Base-by-base conservation (phyloP, 139 green algal genomes). In the Deuterostichococcus epilithicus region DNA sequence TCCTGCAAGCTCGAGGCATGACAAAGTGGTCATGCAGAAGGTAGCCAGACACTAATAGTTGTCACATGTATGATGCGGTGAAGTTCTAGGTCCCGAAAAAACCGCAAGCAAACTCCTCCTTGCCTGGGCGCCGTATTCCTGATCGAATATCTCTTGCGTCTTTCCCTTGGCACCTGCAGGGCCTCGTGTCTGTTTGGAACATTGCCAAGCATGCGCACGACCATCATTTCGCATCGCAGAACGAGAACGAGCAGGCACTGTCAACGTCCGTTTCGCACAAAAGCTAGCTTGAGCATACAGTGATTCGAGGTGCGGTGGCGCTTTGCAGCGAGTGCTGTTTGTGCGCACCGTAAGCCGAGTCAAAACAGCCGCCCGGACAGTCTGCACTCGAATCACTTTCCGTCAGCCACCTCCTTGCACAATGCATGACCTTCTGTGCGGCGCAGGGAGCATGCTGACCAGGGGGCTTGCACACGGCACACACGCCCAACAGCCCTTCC, bases 311-410 rank as follows among this genome's bases (percentile, higher is more conserved):
- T 35, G 30, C 42, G 39, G 35, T 75, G 28, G 15, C 28, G 18
- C 71, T 68, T 13, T 38, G 36, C 70, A 75, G 10, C 6, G 30
- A 18, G 30, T 44, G 20, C 20, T 26, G 67, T 32, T 10, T 39
- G 34, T 3, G 70, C 15, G 10, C 42, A 70, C 74, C 76, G 36
- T 63, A 18, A 0, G 78, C 82, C 0, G 85, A 92, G 80, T 97
- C 93, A 66, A 97, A 97, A 88, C 92, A 96, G 45, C 93, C 93
- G 52, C 93, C 92, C 30, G 76, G 66, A 78, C 92, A 95, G 84
- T 96, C 92, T 63, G 52, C 18, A 28, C 3, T 83, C 89, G 86
- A 15, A n/a, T n/a, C n/a, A n/a, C n/a, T n/a, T n/a, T n/a, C n/a
- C 44, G 35, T 18, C 52, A 66, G 8, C 13, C 44, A 32, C 8